Percentiles rank a stretch among this genome's conserved stretches.
phyloP scores from a whole-genome alignment of 228 moss, liverwort and hornwort species.

The Sphagnum fallax region DNA sequence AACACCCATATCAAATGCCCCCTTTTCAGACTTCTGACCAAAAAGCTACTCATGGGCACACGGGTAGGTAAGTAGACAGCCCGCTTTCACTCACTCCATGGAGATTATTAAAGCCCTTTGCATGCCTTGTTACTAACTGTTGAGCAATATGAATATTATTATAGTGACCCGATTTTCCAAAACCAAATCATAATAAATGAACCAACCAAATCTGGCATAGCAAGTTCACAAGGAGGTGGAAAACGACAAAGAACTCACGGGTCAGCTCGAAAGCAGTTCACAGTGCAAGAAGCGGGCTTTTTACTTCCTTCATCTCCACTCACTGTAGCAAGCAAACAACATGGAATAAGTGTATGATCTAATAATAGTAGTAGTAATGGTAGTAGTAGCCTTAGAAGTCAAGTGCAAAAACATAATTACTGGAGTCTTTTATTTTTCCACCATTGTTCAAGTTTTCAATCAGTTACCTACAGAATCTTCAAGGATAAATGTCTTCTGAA shows the following conservation, averaged over 20 bases:
- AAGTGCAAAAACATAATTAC: neutral
- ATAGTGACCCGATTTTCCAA: neutral
- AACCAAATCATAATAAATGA: neutral
- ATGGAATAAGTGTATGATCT: no score
- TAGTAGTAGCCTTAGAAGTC: neutral
- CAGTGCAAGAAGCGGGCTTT: conserved; percentile 48
- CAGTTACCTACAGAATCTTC: no score
- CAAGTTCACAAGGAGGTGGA: neutral
- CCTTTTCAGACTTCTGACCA: no score
- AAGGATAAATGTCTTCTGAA: no score
- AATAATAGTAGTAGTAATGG: no score
- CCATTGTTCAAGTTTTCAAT: conserved; percentile 1
- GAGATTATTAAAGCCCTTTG: no score
- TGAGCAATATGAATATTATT: neutral
- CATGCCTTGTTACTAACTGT: neutral
- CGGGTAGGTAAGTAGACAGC: no score
- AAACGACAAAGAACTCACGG: conserved; percentile 25
- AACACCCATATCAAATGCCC: neutral
- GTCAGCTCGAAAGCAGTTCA: conserved; percentile 88
- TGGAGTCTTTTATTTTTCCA: conserved; percentile 13
- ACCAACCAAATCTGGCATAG: neutral
- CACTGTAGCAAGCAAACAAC: conserved; percentile 4
- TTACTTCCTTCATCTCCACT: conserved; percentile 19
- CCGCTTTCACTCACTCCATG: no score
- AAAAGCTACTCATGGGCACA: no score